Conservation (phyloP, 2,329 filamentous ascomycete species). For the Acrodontium crateriforme region DNA sequence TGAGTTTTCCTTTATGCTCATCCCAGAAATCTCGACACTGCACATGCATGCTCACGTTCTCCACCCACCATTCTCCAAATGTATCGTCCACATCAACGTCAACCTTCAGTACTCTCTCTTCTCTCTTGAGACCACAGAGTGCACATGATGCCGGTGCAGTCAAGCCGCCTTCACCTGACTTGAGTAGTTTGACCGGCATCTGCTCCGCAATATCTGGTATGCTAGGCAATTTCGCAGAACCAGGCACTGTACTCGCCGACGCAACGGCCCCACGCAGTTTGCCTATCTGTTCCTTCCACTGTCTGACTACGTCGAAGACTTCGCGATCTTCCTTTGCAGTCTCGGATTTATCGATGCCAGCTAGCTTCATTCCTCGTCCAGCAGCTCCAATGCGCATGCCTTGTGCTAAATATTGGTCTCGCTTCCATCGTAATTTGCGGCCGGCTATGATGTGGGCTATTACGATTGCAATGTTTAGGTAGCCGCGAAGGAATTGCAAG, state of each 20-base stretch:
- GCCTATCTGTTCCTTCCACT: conserved; percentile 65
- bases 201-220: conserved; percentile 60
- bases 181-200: conserved; percentile 54
- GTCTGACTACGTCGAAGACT: conserved; percentile 58
- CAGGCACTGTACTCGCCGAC: not conserved
- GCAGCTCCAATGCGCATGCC: conserved; percentile 75
- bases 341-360: conserved; percentile 72
- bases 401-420: conserved; percentile 71
- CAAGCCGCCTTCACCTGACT: conserved; percentile 48
- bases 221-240: conserved; percentile 29
- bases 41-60: conserved; percentile 40
- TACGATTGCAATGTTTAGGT: conserved; percentile 49
- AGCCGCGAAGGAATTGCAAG: conserved; percentile 48
- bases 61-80: conserved; percentile 94
- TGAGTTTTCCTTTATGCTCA: conserved; percentile 61
- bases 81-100: conserved; percentile 72
- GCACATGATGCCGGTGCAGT: conserved; percentile 64
- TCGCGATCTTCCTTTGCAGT: conserved; percentile 73
- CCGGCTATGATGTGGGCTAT: conserved; percentile 73
- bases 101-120: conserved; percentile 65
- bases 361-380: conserved; percentile 73
- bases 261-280: conserved; percentile 60
- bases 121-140: conserved; percentile 74
- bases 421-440: conserved; percentile 77
- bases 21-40: conserved; percentile 76